Evolutionary conservation across 2,329 filamentous ascomycete genomes (phyloP), one percentile per base, ranked within the genome.

Genomic region (Cadophora luteo-olivacea): DNA sequence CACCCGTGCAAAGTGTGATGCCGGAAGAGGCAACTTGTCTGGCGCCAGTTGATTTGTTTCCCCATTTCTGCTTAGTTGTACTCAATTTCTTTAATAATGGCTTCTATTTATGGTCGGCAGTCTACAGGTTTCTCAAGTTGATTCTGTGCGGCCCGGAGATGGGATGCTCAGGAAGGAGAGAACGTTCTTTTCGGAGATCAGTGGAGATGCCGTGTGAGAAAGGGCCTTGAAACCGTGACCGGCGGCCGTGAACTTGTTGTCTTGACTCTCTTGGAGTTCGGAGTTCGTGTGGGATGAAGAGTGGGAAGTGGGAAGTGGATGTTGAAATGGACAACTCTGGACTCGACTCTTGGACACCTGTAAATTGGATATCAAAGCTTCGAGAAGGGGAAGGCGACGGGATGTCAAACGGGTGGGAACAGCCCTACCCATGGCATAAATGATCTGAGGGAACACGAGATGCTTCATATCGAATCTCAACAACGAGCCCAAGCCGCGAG

Each of bases 351-450:
- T 49, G 45, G 41, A 41, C 36, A 36, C 38, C 36, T 57, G 54
- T 54, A 65, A 38, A 49, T 65, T 60, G 29, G 25, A 24, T 58
- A 49, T 65, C 41, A 65, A 61, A 66, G 55, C 64, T 67, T 67
- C 58, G 65, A 67, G 57, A 66, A 66, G 57, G 45, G 22, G 2
- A 16, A 12, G 54, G 32, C 32, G 2, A 9, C n/a, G 32, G 33
- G 32, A 25, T 2, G 55, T 33, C 55, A 58, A 38, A 38, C 55
- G 33, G 33, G 32, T 58, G 55, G 33, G 25, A 36, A 57, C 54
- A 36, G 29, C 54, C 29, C 22, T 25, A 41, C 45, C 16, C 41
- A 32, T 38, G 54, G 55, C 19, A 61, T 48, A 24, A 29, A 24
- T 48, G n/a, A 29, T 61, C n/a, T 33, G 52, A 33, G 45, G 14